phyloP scores from a whole-genome alignment of 768 basidiomycete species.

The Leccinum variicolor region DNA sequence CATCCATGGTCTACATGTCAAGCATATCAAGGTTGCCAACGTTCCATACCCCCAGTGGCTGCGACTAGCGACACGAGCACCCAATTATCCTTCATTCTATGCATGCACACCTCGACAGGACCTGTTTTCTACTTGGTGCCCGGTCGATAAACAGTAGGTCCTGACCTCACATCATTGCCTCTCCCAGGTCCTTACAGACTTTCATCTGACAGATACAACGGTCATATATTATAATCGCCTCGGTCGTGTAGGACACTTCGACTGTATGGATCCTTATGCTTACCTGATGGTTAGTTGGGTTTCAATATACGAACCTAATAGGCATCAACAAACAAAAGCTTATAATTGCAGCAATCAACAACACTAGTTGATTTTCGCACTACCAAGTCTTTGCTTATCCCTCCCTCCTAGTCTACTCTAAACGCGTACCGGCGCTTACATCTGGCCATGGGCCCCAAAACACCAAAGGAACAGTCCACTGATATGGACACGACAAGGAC shows the following conservation, averaged over 20 bases:
- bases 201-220: slow-evolving; percentile 8
- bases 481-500: slow-evolving; percentile 28
- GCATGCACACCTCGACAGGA: not conserved
- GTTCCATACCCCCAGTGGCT: not conserved
- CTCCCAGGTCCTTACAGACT: not conserved
- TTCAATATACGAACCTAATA: slow-evolving; percentile 36
- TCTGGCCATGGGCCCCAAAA: slow-evolving; percentile 25
- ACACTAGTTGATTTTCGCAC: slow-evolving; percentile 36
- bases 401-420: slow-evolving; percentile 18
- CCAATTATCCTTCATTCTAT: not conserved
- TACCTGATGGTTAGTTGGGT: slow-evolving; percentile 37
- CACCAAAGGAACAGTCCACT: slow-evolving; percentile 20
- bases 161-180: not conserved
- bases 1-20: slow-evolving; percentile 19
- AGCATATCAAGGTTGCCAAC: not conserved
- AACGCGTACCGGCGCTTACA: slow-evolving; percentile 25
- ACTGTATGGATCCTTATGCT: slow-evolving; percentile 22
- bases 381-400: slow-evolving; percentile 39
- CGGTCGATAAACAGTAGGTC: slow-evolving; percentile 1
- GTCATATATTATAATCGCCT: slow-evolving; percentile 2
- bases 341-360: slow-evolving; percentile 39
- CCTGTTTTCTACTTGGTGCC: not conserved
- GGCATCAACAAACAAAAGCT: slow-evolving; percentile 39
- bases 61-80: not conserved
- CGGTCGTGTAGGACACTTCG: slow-evolving; percentile 7